Conservation (phyloP, 2,329 filamentous ascomycete genomes). For the Cladosporium sp. region DNA sequence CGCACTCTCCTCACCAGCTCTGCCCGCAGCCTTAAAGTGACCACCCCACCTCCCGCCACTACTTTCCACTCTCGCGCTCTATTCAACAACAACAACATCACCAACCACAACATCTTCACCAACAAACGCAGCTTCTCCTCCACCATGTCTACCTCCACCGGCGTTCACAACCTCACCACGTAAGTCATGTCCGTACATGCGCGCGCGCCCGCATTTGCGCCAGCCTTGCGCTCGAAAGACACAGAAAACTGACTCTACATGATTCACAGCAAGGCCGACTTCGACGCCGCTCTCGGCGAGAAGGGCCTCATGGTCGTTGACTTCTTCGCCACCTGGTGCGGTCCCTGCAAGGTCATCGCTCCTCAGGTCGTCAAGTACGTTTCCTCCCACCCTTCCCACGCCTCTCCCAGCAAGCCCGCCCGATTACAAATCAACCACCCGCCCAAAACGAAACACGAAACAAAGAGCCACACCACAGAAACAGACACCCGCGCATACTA, state of each 20-base stretch:
- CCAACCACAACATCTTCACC: conserved; percentile 24
- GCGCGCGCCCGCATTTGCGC: background rate
- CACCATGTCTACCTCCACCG: conserved; percentile 45
- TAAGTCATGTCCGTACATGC: conserved; percentile 1
- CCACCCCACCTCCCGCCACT: conserved; percentile 37
- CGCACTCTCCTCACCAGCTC: conserved; percentile 47
- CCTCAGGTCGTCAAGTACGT: conserved; percentile 65
- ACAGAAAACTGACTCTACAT: conserved; percentile 12
- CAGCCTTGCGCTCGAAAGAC: background rate
- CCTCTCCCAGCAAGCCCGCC: conserved; percentile 4
- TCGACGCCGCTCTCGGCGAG: conserved; percentile 54
- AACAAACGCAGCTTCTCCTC: conserved; percentile 44
- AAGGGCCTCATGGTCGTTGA: conserved; percentile 73
- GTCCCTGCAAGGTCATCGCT: conserved; percentile 88
- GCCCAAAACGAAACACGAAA: background rate
- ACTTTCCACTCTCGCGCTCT: conserved; percentile 29
- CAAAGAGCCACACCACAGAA: background rate
- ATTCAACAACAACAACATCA: conserved; percentile 17
- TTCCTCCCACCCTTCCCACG: conserved; percentile 11
- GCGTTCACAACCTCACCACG: conserved; percentile 50
- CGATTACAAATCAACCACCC: conserved; percentile 11
- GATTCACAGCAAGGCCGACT: conserved; percentile 57
- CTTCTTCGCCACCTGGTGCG: conserved; percentile 89
- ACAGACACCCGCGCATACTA: conserved; percentile 1
- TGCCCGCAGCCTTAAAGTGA: conserved; percentile 20